Evolutionary conservation across 1,284 basidiomycete species (phyloP), one percentile per base, ranked within the genome.

Genomic region (Coriolopsis trogii): DNA sequence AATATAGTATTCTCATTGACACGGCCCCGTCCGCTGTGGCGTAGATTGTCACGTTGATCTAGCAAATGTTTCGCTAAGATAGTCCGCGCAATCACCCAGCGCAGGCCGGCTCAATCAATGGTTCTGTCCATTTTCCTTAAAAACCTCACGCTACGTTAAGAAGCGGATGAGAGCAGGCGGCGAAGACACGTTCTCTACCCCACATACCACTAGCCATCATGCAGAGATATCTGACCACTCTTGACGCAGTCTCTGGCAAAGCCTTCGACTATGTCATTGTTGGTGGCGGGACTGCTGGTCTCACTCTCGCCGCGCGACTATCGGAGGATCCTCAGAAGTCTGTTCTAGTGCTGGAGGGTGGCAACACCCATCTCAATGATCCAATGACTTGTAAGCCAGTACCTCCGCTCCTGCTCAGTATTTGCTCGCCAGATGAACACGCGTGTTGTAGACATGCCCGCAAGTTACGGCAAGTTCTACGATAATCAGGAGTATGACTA

Each of bases 331-430:
- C 63, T 6, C 34, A 29, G 33, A 55, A 49, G n/a, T 56, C 72
- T 3, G 71, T 74, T 15, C 61, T 71, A 15, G 69, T 76, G 9
- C 59, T 76, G 15, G 73, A 76, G 59, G 73, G 72, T 5, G 74
- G 75, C 8, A 58, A 58, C 13, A 63, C 62, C 13, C 67, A 70
- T 41, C 38, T 71, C 13, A 60, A 68, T 29, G 70, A 73, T 46
- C 63, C 64, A 7, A 58, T 62, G n/a, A 61, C 70, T 25, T 40
- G 49, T 51, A 33, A 41, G 43, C 21, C 4, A 5, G n/a, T 2
- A 13, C 10, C 31, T 26, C n/a, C 31, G 12, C 62, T 43, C 39
- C 54, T n/a, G 2, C 13, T 33, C 12, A 24, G 20, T 23, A 4
- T 18, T 8, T 41, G 40, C 36, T 29, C 3, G 3, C 15, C 8